These are phyloP conservation scores for Handroanthus guayacan DNA, from an alignment of 257 asterid genomes.

Conservation along the genomic window DNA sequence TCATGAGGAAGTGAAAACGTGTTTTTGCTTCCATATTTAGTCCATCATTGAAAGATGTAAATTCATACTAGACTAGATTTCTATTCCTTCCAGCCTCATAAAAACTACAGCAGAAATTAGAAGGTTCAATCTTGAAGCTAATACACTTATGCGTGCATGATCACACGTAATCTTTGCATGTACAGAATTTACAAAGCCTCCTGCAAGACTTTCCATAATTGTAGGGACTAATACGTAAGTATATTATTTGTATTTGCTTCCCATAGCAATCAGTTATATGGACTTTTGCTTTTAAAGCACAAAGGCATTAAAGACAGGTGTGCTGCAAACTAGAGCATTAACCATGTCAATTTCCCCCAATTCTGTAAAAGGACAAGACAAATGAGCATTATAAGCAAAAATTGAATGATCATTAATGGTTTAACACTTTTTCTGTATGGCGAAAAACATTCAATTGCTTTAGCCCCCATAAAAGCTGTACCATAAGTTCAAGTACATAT, in stretches of 20 bases:
- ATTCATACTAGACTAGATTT: background rate
- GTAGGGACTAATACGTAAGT: background rate
- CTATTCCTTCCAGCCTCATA: background rate
- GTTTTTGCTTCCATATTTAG: no score
- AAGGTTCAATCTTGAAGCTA: conserved; percentile 16
- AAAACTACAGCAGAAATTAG: conserved; percentile 1
- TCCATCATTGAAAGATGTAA: background rate
- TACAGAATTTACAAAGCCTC: conserved; percentile 4
- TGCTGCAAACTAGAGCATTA: background rate
- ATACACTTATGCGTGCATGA: background rate
- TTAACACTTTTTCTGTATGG: conserved; percentile 10
- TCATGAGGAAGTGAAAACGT: no score
- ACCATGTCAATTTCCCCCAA: background rate
- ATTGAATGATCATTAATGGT: conserved; percentile 10
- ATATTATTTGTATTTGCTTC: background rate
- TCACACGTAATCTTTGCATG: background rate
- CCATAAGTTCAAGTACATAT: conserved; percentile 20
- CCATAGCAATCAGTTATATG: conserved; percentile 7
- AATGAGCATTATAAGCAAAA: background rate
- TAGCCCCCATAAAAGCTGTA: background rate
- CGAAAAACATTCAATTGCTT: conserved; percentile 11
- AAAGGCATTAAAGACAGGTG: background rate
- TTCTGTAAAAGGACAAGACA: conserved; percentile 2
- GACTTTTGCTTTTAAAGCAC: background rate
- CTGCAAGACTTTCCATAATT: conserved; percentile 13